phyloP scores from a whole-genome alignment of 371 early-diverging fungal species.

The Lichtheimia hyalospora region DNA sequence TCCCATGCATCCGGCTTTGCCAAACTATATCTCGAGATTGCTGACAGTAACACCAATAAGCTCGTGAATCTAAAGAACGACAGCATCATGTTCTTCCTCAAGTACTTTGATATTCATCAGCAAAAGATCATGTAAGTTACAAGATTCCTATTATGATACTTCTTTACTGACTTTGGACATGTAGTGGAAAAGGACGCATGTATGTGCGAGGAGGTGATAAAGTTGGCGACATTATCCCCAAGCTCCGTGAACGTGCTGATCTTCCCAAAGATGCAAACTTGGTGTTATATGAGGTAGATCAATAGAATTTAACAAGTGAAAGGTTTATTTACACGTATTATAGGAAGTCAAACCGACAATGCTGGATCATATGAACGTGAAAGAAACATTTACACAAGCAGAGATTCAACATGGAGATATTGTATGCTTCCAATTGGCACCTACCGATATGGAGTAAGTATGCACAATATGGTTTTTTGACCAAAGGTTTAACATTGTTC shows the following conservation, averaged over 20 bases:
- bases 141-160: not conserved
- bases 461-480: not conserved
- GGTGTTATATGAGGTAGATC: slow-evolving; percentile 69
- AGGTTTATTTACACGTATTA: too few species aligned
- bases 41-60: slow-evolving; percentile 23
- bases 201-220: slow-evolving; percentile 60
- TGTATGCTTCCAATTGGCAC: slow-evolving; percentile 72
- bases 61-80: slow-evolving; percentile 37
- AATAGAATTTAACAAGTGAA: too few species aligned
- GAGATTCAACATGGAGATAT: slow-evolving; percentile 89
- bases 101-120: slow-evolving; percentile 78
- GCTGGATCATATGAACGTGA: slow-evolving; percentile 71
- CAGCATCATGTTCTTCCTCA: slow-evolving; percentile 69
- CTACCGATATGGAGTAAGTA: slow-evolving; percentile 59
- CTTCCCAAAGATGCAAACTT: slow-evolving; percentile 62
- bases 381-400: slow-evolving; percentile 61
- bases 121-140: slow-evolving; percentile 61
- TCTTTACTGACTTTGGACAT: not conserved
- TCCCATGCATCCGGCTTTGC: slow-evolving; percentile 23
- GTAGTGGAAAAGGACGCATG: slow-evolving; percentile 63
- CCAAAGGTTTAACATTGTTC: not conserved
- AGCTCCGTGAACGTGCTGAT: slow-evolving; percentile 50
- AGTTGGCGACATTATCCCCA: slow-evolving; percentile 67
- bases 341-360: slow-evolving; percentile 86
- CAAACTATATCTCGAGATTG: slow-evolving; percentile 38